These are phyloP conservation scores for Rhodotorula sp. DNA, from an alignment of 1,284 basidiomycete genomes.

Conservation along the genomic window DNA sequence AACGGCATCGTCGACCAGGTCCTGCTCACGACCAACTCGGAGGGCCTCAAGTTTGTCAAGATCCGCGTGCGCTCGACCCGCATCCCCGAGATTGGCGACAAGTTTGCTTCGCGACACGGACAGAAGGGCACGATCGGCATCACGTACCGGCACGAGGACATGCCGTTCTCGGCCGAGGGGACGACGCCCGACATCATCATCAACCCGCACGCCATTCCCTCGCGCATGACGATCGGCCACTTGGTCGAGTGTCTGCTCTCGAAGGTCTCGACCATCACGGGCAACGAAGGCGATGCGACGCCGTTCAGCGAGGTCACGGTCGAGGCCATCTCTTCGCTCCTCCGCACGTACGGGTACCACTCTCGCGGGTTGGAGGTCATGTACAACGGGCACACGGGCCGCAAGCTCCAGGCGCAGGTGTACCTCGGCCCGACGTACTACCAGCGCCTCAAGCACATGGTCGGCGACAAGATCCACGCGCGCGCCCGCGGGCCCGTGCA, in stretches of 20 bases:
- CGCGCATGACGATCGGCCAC: constrained; percentile 99
- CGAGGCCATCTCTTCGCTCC: constrained; percentile 82
- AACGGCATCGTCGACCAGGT: constrained; percentile 98
- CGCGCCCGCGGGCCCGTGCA: constrained; percentile 96
- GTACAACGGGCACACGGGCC: constrained; percentile 96
- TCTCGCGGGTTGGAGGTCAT: constrained; percentile 93
- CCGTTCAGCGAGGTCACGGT: constrained; percentile 98
- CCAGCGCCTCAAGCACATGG: constrained; percentile 99
- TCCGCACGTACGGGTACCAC: constrained; percentile 85
- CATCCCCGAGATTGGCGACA: constrained; percentile 97
- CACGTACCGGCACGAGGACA: constrained; percentile 98
- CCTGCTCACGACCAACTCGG: constrained; percentile 90
- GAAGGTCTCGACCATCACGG: constrained; percentile 93
- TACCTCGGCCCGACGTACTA: constrained; percentile 99
- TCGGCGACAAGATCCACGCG: constrained; percentile 99
- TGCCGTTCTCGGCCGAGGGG: constrained; percentile 97
- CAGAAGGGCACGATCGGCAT: constrained; percentile 99
- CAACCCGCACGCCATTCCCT: constrained; percentile 99
- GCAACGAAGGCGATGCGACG: constrained; percentile 96
- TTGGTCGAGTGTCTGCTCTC: constrained; percentile 97
- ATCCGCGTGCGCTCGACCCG: constrained; percentile 93
- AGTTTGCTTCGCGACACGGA: constrained; percentile 98
- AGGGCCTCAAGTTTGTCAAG: constrained; percentile 98
- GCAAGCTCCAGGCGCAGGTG: constrained; percentile 94
- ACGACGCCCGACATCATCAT: constrained; percentile 97